Evolutionary conservation across 345 rosid species (phyloP), one percentile per base, ranked within the genome.

Genomic region (Garcia nutans): DNA sequence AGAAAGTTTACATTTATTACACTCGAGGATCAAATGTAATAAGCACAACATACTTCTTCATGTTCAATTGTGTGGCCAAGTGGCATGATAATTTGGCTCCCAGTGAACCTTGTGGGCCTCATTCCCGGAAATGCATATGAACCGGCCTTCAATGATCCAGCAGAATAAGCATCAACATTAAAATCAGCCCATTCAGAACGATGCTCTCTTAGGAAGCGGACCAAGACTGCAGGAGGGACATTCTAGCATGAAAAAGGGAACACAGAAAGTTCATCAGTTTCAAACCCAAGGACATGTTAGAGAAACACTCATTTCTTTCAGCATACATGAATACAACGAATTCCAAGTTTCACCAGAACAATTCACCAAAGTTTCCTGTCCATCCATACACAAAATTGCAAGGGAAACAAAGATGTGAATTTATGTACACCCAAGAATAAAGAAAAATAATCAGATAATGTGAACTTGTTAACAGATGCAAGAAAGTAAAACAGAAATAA

Each of bases 111-210:
- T 0, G 95, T 92, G 37, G 99, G 93, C 76, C 99, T 93, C 97
- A 91, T 88, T 65, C 91, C 96, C 0, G 96, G 97, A 87, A 84
- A 92, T 69, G 96, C 89, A 87, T 86, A 93, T 20, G 91, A 76
- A 64, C 93, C 89, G 5, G 97, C 87, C 78, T 93, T 93, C 74
- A 94, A 81, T 8, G 97, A 89, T 1, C 96, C 90, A 22, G 99
- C 98, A 24, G 96, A 90, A 83, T 92, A 96, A 20, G 99, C 98
- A 82, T 96, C 99, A 74, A 96, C 97, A 63, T 91, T 92, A 84
- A 91, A 93, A 83, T 93, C 99, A 78, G 98, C 99, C 99, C 99
- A 96, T 73, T 96, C 98, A 0, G 98, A 94, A 4, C 98, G 97
- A 73, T 96, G 99, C 84, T 96, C 99, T 83, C 98, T 88, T 42